A percentile compares a stretch with the other conserved stretches of the same genome.
Evolutionary conservation across 495 filamentous ascomycete species (phyloP).

Genomic region (Niebla homalea): DNA sequence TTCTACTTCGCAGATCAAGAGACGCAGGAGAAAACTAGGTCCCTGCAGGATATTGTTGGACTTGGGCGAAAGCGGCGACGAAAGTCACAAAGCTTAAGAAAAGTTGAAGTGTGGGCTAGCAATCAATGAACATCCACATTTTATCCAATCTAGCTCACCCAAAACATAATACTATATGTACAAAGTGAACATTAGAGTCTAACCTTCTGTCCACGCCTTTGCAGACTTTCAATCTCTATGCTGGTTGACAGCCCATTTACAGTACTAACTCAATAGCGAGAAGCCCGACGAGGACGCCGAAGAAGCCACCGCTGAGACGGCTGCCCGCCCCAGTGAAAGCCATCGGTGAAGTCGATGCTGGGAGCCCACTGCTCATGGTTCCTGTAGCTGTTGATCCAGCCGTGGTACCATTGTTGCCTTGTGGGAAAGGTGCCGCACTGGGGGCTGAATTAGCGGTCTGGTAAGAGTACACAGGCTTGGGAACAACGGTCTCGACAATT

Average conservation of each 20-base stretch:
- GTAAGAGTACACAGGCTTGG: not conserved
- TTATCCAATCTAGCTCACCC: not conserved
- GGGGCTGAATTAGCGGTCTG: not conserved
- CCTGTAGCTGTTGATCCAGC: not conserved
- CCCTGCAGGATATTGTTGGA: too few relatives aligned
- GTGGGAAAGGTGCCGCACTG: not conserved
- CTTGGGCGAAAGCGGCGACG: too few relatives aligned
- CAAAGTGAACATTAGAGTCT: not conserved
- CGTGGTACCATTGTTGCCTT: slow-evolving; percentile 1
- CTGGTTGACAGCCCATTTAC: not conserved
- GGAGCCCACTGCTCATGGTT: not conserved
- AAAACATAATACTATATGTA: not conserved
- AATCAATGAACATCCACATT: not conserved
- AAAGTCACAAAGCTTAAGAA: too few relatives aligned
- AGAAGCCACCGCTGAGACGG: slow-evolving; percentile 1
- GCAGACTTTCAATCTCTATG: too few relatives aligned
- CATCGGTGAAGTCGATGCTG: not conserved
- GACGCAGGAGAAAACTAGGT: too few relatives aligned
- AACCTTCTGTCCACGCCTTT: too few relatives aligned
- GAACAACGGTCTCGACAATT: not conserved
- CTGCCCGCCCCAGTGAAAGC: slow-evolving; percentile 10
- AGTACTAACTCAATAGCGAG: not conserved
- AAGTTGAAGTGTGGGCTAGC: not conserved
- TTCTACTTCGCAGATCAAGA: too few relatives aligned
- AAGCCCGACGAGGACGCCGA: slow-evolving; percentile 2